Evolutionary conservation across 768 basidiomycete genomes (phyloP).

Genomic region (Trametes villosa): DNA sequence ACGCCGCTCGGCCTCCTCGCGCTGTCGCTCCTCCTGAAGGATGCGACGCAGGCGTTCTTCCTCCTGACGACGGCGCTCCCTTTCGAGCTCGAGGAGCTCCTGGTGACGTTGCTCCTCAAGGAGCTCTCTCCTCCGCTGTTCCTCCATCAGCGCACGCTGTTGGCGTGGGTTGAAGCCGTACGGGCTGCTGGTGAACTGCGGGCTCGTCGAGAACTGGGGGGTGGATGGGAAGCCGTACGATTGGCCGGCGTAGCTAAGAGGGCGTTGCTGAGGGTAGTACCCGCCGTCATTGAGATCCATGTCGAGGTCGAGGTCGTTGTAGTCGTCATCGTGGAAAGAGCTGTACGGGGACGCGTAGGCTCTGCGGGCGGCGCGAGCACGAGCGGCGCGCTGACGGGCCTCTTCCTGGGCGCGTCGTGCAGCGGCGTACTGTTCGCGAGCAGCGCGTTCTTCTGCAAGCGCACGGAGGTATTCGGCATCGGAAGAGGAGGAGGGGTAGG

Average conservation of each 20-base stretch:
- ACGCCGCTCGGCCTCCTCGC: conserved; percentile 21
- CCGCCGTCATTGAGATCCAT: conserved; percentile 15
- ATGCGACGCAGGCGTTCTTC: conserved; percentile 28
- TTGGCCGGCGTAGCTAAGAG: conserved; percentile 7
- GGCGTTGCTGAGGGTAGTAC: conserved; percentile 9
- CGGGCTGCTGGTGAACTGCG: conserved; percentile 14
- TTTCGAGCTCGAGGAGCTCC: conserved; percentile 20
- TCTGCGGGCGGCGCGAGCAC: conserved; percentile 31
- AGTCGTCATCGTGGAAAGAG: conserved; percentile 30
- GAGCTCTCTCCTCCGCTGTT: conserved; percentile 27
- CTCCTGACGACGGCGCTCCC: conserved; percentile 24
- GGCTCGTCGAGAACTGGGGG: background rate
- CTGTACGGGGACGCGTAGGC: conserved; percentile 27
- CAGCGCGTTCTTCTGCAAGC: conserved; percentile 35
- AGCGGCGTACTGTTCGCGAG: conserved; percentile 31
- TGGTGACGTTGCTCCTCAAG: conserved; percentile 26
- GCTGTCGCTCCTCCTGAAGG: conserved; percentile 20
- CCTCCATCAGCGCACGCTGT: conserved; percentile 25
- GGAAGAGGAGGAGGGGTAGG: conserved; percentile 23
- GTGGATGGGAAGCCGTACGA: conserved; percentile 8
- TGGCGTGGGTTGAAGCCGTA: conserved; percentile 21
- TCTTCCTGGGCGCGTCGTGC: conserved; percentile 34
- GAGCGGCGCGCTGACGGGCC: conserved; percentile 34
- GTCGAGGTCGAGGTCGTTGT: conserved; percentile 23
- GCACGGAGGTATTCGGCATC: conserved; percentile 32